Base-by-base conservation (phyloP, 306 rosid genomes). In the Cucurbita pepo region DNA sequence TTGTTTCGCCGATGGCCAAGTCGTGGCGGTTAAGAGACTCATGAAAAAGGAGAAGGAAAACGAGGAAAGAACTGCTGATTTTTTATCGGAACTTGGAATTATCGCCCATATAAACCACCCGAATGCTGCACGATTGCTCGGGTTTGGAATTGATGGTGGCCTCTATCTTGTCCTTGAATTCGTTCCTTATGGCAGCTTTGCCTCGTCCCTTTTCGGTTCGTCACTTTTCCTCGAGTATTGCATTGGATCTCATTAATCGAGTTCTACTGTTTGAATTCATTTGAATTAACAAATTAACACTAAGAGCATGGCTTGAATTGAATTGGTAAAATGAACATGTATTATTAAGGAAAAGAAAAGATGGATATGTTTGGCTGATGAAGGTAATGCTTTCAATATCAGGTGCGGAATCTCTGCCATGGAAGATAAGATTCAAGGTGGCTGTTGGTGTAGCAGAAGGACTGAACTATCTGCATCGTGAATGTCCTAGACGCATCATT, bases 371-470 rank as follows among this genome's bases (percentile, higher is more conserved):
- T 45, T 15, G 12, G 56, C 36, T 73, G 56, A 73, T 44, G 22
- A 73, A 43, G 34, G 52, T 2, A 10, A 30, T 7, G 62, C 11
- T 52, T 8, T 34, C 57, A 52, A 22, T 30, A 30, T 48, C 77
- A 94, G 98, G 86, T 81, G 57, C 86, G n/a, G 62, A 83, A 74
- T 38, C 85, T 73, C 56, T 95, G 75, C 91, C 78, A 14, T 95
- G 99, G 99, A 86, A 83, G 65, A 62, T 59, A 61, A 84, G 99
- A 81, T 91, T 84, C 80, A 88, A 86, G 85, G 88, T 89, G 56
- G 97, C 96, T 69, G 8, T 84, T 71, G 97, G 96, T 1, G 87
- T 95, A 51, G 97, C 99, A 40, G 79, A 91, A 50, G 99, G 99
- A 16, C 74, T 95, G 80, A 64, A 41, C 37, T 95, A 91, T 81